Base-by-base conservation (phyloP, 2,329 filamentous ascomycete species). In the Endoconidiophora laricicola region DNA sequence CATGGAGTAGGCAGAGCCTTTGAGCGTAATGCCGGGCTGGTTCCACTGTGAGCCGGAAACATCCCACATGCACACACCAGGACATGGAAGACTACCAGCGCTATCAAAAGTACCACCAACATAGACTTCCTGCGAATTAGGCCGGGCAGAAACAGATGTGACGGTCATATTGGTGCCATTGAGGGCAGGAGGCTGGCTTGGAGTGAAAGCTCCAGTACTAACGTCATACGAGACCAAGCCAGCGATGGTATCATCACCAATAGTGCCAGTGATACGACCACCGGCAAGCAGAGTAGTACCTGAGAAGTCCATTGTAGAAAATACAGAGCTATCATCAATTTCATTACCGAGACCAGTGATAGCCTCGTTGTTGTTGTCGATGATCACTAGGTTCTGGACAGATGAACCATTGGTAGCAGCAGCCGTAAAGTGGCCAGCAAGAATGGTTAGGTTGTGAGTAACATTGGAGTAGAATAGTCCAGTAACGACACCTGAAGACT, bases 191-290 rank as follows among this genome's bases (percentile, higher is more conserved):
- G 90, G 86, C 58, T 95, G 87, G 2, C 71, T 72, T 50, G 69
- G 68, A 18, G 43, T 46, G 57, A 83, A 87, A 2, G 71, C 69
- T 48, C 74, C 76, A 44, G 69, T 72, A 2, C 68, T 67, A 14
- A 98, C 69, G 60, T 95, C 79, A 63, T 91, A 96, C 0, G 82
- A 74, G 33, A 95, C 67, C 12, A 98, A 68, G 2, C 90, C 91
- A 54, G 73, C 77, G 47, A 95, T 68, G 14, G 66, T 65, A 20
- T 69, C 73, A 26, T 73, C 73, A 48, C 76, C 72, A 42, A 90
- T 69, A 1, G 66, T 78, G 44, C 90, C 91, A 22, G 76, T 81
- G 41, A 98, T 68, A 39, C 74, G 74, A 20, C 91, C 93, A 57
- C 90, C 91, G 22, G 85, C 86, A 60, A 81, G 96, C 3, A 96